These are phyloP conservation scores for Phylloporus sp. DNA, from an alignment of 768 basidiomycete species.

Conservation along the genomic window DNA sequence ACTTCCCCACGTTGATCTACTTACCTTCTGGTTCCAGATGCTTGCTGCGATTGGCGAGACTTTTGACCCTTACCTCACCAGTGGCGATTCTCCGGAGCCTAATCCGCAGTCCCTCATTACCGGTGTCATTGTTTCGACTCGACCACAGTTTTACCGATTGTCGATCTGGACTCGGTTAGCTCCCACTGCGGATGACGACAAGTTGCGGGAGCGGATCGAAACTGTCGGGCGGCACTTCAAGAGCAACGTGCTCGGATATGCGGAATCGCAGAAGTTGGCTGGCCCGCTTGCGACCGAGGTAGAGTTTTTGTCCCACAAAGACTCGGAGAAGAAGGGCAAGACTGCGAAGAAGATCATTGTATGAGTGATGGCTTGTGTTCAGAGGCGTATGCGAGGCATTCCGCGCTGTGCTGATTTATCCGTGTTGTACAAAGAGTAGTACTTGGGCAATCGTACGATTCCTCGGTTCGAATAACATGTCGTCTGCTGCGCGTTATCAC, in stretches of 20 bases:
- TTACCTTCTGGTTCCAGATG: constrained; percentile 62
- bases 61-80: constrained; percentile 81
- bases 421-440: constrained; percentile 26
- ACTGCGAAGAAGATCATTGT: constrained; percentile 73
- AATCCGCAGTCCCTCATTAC: constrained; percentile 69
- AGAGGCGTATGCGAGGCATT: constrained; percentile 14
- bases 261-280: constrained; percentile 65
- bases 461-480: constrained; percentile 24
- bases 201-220: constrained; percentile 77
- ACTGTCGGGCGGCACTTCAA: constrained; percentile 90
- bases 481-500: constrained; percentile 6
- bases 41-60: constrained; percentile 99
- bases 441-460: constrained; percentile 16
- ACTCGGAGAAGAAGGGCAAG: constrained; percentile 93
- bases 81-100: constrained; percentile 38
- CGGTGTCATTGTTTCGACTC: constrained; percentile 91
- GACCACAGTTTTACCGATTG: constrained; percentile 92
- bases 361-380: constrained; percentile 32
- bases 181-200: constrained; percentile 50
- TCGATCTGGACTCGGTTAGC: constrained; percentile 97
- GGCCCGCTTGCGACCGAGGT: constrained; percentile 93
- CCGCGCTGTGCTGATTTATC: constrained; percentile 30
- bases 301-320: constrained; percentile 92
- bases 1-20: neutral
- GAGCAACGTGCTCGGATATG: constrained; percentile 78